These are phyloP conservation scores for Pholiota conissans DNA, from an alignment of 768 basidiomycete species.

Conservation along the genomic window DNA sequence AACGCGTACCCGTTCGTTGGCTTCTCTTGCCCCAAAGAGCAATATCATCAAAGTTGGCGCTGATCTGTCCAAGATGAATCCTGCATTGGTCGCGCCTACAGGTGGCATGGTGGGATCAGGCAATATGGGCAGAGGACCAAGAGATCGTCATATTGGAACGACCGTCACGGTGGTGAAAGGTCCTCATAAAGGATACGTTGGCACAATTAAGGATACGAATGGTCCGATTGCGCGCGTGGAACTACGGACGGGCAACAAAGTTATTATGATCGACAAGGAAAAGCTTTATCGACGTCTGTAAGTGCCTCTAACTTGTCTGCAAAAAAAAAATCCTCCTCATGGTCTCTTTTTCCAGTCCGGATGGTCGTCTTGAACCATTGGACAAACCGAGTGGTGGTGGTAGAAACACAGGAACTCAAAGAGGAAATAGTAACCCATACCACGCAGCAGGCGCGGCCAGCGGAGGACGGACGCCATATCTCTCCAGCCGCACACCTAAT, in stretches of 20 bases:
- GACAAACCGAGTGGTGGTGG: slow-evolving; percentile 27
- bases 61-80: slow-evolving; percentile 93
- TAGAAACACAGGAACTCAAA: slow-evolving; percentile 7
- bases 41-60: slow-evolving; percentile 62
- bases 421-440: slow-evolving; percentile 37
- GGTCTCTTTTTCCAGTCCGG: slow-evolving; percentile 38
- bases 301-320: slow-evolving; percentile 28
- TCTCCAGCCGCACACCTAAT: slow-evolving; percentile 61
- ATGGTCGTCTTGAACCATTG: slow-evolving; percentile 56
- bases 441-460: slow-evolving; percentile 22
- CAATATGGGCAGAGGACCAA: slow-evolving; percentile 73
- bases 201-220: slow-evolving; percentile 94
- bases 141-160: slow-evolving; percentile 81
- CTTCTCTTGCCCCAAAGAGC: slow-evolving; percentile 85
- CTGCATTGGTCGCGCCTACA: slow-evolving; percentile 59
- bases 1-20: slow-evolving; percentile 78
- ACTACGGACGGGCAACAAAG: slow-evolving; percentile 83
- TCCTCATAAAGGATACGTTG: slow-evolving; percentile 86
- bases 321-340: neutral
- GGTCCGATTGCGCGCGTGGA: slow-evolving; percentile 87
- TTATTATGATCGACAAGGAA: slow-evolving; percentile 82
- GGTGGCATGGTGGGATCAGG: slow-evolving; percentile 85
- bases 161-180: slow-evolving; percentile 84
- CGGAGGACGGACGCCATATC: slow-evolving; percentile 34
- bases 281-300: slow-evolving; percentile 75